Evolutionary conservation across 2,329 filamentous ascomycete species (phyloP), one percentile per base, ranked within the genome.

Genomic region (Nemania diffusa): DNA sequence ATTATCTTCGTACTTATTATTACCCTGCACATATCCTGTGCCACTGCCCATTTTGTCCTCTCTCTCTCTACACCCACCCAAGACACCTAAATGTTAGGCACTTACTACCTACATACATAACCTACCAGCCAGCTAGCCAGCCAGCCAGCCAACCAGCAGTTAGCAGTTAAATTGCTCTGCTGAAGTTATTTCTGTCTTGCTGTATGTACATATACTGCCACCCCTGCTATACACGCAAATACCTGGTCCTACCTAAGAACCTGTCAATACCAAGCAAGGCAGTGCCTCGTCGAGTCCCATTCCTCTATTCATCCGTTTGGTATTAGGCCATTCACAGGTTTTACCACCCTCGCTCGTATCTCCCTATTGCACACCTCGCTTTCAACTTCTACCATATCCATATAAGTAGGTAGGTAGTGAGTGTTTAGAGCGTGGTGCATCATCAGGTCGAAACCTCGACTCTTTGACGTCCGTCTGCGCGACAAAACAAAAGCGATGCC

Each of bases 401-500:
- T 52, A 64, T 20, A 58, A 13, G 20, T 24, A 48, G 44, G 8
- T n/a, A n/a, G n/a, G n/a, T n/a, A 26, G 50, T 27, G 27, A 2
- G 26, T 17, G 13, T 29, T 29, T 13, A 26, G 46, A 61, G 57
- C 50, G 26, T 60, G 34, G 15, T 20, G 56, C 24, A 55, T 55
- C 32, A 24, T 17, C 26, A 51, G 13, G 22, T 22, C 48, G 15
- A 6, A n/a, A 15, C 5, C 48, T 29, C 48, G n/a, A 24, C 15
- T 51, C 48, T 51, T 51, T 29, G 6, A 29, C 26, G 24, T 29
- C 24, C 5, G 2, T 40, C 17, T 40, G 2, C 9, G 34, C 48
- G 13, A 13, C 20, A 48, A 5, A 13, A 52, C 50, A 57, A 61
- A 62, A 56, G 64, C 63, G 69, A 75, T 74, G 72, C 72, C 71